These are phyloP conservation scores for Cyberlindnera galapagoensis DNA, from an alignment of 805 yeast genomes.

Conservation along the genomic window DNA sequence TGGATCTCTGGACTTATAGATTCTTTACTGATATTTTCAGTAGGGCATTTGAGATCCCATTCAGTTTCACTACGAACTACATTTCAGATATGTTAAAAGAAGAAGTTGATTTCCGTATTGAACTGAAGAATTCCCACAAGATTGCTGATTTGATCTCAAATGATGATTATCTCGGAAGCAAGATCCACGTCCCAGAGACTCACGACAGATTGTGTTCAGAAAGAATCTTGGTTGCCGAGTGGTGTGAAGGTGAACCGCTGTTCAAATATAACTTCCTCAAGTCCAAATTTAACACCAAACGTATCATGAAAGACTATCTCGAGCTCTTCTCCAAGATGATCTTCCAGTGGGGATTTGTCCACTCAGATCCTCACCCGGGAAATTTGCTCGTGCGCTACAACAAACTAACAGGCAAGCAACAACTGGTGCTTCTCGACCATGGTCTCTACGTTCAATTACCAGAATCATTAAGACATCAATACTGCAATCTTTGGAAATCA, in stretches of 20 bases:
- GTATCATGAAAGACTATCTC: slow-evolving; percentile 41
- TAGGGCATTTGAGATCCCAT: slow-evolving; percentile 56
- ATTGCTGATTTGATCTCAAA: slow-evolving; percentile 31
- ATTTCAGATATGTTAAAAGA: slow-evolving; percentile 49
- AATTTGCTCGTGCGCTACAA: slow-evolving; percentile 51
- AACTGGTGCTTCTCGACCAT: slow-evolving; percentile 67
- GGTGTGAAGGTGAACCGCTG: slow-evolving; percentile 68
- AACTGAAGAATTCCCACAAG: slow-evolving; percentile 43
- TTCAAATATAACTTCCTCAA: slow-evolving; percentile 38
- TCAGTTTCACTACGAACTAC: slow-evolving; percentile 48
- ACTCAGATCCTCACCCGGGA: slow-evolving; percentile 77
- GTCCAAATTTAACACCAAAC: slow-evolving; percentile 30
- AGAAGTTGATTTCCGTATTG: slow-evolving; percentile 59
- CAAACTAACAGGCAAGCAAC: slow-evolving; percentile 28
- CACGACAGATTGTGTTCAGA: slow-evolving; percentile 39
- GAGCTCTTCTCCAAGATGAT: slow-evolving; percentile 48
- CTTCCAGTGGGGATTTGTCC: slow-evolving; percentile 58
- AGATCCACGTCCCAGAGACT: slow-evolving; percentile 50
- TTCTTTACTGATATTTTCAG: slow-evolving; percentile 47
- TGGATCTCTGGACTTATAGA: slow-evolving; percentile 57
- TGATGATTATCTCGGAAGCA: slow-evolving; percentile 35
- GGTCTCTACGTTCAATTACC: slow-evolving; percentile 59
- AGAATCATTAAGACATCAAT: slow-evolving; percentile 45
- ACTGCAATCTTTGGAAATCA: slow-evolving; percentile 57
- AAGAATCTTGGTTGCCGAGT: slow-evolving; percentile 58